Evolutionary conservation across 208 protist genomes (phyloP), one percentile per base, ranked within the genome.

Genomic region (Leishmania mexicana): DNA sequence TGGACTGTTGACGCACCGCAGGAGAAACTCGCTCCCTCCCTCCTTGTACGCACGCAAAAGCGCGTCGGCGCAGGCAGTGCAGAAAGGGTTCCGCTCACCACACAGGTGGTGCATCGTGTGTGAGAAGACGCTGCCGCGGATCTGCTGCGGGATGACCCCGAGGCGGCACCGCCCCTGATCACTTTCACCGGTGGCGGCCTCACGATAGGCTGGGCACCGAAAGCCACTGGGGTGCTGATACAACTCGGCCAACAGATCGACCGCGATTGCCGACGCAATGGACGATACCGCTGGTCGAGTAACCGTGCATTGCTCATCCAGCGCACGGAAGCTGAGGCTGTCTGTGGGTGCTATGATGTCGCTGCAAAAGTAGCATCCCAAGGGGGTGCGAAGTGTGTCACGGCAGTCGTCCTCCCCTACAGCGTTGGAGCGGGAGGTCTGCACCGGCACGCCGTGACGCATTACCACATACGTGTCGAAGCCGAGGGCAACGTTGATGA

Each of bases 301-400:
- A 1, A 99, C 99, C 0, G 99, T 99, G 90, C 99, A 99, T 87
- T 99, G 99, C 90, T 99, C 98, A 89, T 99, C 99, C 0, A 99
- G 90, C 35, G 98, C 99, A 64, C 99, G 92, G 74, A 98, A 96
- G 24, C 90, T 93, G 28, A 98, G 90, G 40, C 93, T 97, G 89
- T 97, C 89, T 21, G 87, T 75, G 35, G 98, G 98, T 31, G 98
- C 97, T 24, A 98, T 90, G 6, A 99, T 92, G 81, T 99, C 98
- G 81, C 98, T 99, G 91, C 99, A 99, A 81, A 99, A 99, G 85
- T 99, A 99, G 85, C 99, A 99, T 45, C 99, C 98, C 7, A 99
- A 78, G 8, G 75, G 62, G 5, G 57, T 71, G 10, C 40, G 54
- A 13, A 54, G 42, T 0, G 73, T 28, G 58, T 38, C 81, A n/a